Conservation (phyloP, 78 protist species). For the Cyanophora paradoxa region DNA sequence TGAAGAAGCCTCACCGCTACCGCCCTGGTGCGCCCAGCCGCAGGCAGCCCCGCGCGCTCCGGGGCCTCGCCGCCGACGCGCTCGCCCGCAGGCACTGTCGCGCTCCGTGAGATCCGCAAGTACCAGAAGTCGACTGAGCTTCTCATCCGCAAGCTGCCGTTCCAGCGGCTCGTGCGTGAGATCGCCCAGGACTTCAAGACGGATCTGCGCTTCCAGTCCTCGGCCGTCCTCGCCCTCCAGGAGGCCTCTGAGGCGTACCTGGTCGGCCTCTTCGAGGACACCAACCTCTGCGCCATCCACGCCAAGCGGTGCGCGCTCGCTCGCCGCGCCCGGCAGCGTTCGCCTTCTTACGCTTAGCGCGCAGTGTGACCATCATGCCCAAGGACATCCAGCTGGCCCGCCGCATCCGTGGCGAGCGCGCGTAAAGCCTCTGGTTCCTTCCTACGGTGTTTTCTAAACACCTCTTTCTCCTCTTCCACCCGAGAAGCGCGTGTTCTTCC, state of each 20-base stretch:
- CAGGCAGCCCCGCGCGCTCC: too few species aligned
- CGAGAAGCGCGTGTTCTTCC: too few species aligned
- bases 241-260: conserved; percentile 90
- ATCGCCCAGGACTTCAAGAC: conserved; percentile 66
- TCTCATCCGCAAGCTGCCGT: conserved; percentile 63
- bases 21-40: conserved; percentile 19
- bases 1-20: conserved; percentile 56
- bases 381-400: conserved; percentile 81
- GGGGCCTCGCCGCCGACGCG: neutral
- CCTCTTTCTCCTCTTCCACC: too few species aligned
- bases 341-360: too few species aligned
- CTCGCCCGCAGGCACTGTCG: conserved; percentile 43
- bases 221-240: conserved; percentile 88
- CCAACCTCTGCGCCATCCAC: conserved; percentile 83
- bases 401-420: conserved; percentile 43
- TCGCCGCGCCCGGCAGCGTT: too few species aligned
- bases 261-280: conserved; percentile 88
- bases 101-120: conserved; percentile 83
- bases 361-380: too few species aligned
- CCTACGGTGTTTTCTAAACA: too few species aligned
- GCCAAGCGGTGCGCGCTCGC: too few species aligned
- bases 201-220: conserved; percentile 78
- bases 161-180: conserved; percentile 54
- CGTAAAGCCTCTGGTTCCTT: too few species aligned
- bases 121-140: conserved; percentile 85